Conservation (phyloP, 2,329 filamentous ascomycete species). For the Fusarium transvaalense region DNA sequence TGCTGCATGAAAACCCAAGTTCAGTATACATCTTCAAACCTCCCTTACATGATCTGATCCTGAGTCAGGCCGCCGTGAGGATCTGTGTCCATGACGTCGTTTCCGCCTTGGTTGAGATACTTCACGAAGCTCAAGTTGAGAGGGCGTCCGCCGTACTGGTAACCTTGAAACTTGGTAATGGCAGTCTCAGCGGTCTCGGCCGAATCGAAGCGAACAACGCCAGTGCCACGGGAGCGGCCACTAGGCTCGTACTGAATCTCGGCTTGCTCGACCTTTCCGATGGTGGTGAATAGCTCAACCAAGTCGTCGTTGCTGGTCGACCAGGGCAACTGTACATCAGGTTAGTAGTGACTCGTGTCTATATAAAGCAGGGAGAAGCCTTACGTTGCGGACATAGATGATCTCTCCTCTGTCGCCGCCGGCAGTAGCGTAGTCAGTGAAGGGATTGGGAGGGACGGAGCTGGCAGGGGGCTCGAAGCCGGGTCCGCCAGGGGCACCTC, state of each 20-base stretch:
- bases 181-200: slow-evolving; percentile 89
- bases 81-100: slow-evolving; percentile 86
- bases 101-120: slow-evolving; percentile 78
- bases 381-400: slow-evolving; percentile 97
- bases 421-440: slow-evolving; percentile 91
- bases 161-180: slow-evolving; percentile 97
- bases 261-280: slow-evolving; percentile 97
- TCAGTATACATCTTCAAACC: slow-evolving; percentile 25
- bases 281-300: slow-evolving; percentile 95
- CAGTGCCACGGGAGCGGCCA: slow-evolving; percentile 92
- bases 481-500: slow-evolving; percentile 54
- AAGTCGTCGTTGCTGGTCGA: slow-evolving; percentile 99
- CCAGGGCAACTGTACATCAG: slow-evolving; percentile 82
- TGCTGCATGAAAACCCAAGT: slow-evolving; percentile 12
- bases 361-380: slow-evolving; percentile 53
- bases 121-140: slow-evolving; percentile 94
- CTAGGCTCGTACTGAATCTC: slow-evolving; percentile 99
- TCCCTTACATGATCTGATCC: slow-evolving; percentile 91
- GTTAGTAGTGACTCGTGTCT: slow-evolving; percentile 26
- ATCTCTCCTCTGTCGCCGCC: slow-evolving; percentile 84
- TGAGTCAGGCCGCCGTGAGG: slow-evolving; percentile 85
- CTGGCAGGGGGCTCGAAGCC: slow-evolving; percentile 63
- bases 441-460: slow-evolving; percentile 80
- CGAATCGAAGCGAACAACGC: slow-evolving; percentile 93
- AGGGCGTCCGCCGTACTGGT: slow-evolving; percentile 95